phyloP scores from a whole-genome alignment of 2,329 filamentous ascomycete species.

The Ophiostoma angusticollis region DNA sequence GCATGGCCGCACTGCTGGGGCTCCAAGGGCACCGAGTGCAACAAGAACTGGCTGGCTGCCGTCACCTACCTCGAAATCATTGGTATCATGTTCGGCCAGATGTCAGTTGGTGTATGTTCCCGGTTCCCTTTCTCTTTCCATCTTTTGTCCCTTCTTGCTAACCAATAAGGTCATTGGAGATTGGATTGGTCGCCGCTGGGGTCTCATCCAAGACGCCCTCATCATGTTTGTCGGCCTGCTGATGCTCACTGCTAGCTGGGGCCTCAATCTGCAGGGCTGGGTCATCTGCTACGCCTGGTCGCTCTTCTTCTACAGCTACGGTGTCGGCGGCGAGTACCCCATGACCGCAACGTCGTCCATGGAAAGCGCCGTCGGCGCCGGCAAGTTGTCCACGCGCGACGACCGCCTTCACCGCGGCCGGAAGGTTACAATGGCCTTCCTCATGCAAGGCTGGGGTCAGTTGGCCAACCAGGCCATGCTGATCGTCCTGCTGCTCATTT shows the following conservation, averaged over 20 bases:
- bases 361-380: constrained; percentile 76
- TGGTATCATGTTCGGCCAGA: constrained; percentile 90
- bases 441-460: constrained; percentile 99
- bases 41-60: constrained; percentile 65
- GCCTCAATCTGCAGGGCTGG: constrained; percentile 77
- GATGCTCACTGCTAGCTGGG: constrained; percentile 89
- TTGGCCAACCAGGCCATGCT: constrained; percentile 86
- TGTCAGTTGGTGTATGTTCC: constrained; percentile 60
- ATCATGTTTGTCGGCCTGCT: constrained; percentile 92
- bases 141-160: neutral
- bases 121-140: neutral
- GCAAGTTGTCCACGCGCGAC: constrained; percentile 77
- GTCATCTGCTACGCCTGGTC: constrained; percentile 95
- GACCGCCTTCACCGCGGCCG: constrained; percentile 91
- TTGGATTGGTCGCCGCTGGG: constrained; percentile 84
- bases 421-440: constrained; percentile 87
- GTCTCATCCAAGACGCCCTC: constrained; percentile 84
- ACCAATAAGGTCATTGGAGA: constrained; percentile 40
- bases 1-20: constrained; percentile 74
- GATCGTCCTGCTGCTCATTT: constrained; percentile 75
- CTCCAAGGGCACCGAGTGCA: constrained; percentile 45
- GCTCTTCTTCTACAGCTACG: constrained; percentile 72
- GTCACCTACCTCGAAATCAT: constrained; percentile 87
- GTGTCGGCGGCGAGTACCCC: constrained; percentile 79
- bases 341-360: constrained; percentile 95